These are phyloP conservation scores for Neurospora terricola DNA, from an alignment of 495 filamentous ascomycete species.

Conservation along the genomic window DNA sequence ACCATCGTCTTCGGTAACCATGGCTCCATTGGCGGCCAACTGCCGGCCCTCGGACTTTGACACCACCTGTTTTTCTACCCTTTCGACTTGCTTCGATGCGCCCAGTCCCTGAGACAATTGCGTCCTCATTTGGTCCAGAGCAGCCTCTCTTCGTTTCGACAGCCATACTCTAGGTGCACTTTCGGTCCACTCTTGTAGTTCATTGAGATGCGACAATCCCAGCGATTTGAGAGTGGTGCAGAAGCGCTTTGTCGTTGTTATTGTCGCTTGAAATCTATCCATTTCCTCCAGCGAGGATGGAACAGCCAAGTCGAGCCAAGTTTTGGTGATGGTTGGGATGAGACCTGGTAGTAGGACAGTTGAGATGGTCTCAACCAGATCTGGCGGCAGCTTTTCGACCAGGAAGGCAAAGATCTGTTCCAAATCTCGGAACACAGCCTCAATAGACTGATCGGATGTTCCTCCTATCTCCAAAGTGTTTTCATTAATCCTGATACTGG, in stretches of 20 bases:
- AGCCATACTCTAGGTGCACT: slow-evolving; percentile 76
- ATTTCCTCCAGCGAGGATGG: slow-evolving; percentile 63
- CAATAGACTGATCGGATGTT: slow-evolving; percentile 26
- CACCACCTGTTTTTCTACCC: slow-evolving; percentile 73
- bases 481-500: slow-evolving; percentile 28
- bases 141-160: slow-evolving; percentile 66
- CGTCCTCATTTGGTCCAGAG: slow-evolving; percentile 61
- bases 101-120: slow-evolving; percentile 55
- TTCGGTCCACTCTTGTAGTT: slow-evolving; percentile 70
- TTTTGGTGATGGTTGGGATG: slow-evolving; percentile 52
- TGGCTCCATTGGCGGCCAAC: slow-evolving; percentile 43
- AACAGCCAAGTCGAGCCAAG: slow-evolving; percentile 66
- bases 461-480: slow-evolving; percentile 22
- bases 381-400: slow-evolving; percentile 49
- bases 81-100: slow-evolving; percentile 57
- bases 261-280: slow-evolving; percentile 53
- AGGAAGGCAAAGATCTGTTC: slow-evolving; percentile 55
- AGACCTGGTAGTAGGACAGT: slow-evolving; percentile 56
- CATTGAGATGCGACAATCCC: slow-evolving; percentile 57
- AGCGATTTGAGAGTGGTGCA: slow-evolving; percentile 49
- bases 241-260: slow-evolving; percentile 52
- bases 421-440: slow-evolving; percentile 49
- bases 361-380: slow-evolving; percentile 52
- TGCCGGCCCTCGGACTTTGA: slow-evolving; percentile 53
- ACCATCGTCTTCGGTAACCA: slow-evolving; percentile 35